Percentiles rank a stretch among this genome's conserved stretches.
phyloP scores from a whole-genome alignment of 1,284 basidiomycete genomes.

The Fomitopsis palustris region DNA sequence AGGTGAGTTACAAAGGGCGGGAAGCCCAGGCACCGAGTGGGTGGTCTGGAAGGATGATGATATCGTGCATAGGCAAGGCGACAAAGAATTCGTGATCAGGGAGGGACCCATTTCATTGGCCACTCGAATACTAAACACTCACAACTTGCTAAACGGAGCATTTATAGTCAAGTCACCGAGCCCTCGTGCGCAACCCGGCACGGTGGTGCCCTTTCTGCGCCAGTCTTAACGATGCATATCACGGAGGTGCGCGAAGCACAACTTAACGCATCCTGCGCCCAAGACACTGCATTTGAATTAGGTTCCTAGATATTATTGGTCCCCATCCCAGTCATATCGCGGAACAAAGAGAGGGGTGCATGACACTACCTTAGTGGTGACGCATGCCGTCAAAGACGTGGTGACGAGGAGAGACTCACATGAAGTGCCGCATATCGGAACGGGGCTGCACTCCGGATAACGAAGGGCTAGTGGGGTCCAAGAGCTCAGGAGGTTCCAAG shows the following conservation, averaged over 20 bases:
- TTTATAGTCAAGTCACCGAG: not conserved
- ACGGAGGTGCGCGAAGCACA: not conserved
- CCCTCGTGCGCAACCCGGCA: not conserved
- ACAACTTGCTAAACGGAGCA: not conserved
- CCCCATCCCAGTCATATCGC: not conserved
- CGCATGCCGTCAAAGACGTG: not conserved
- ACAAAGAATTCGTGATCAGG: not conserved
- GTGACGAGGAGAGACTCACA: not conserved
- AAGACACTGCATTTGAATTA: not conserved
- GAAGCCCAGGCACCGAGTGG: too few species aligned
- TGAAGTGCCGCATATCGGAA: not conserved
- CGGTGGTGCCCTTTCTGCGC: not conserved
- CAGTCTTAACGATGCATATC: not conserved
- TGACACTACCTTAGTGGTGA: not conserved
- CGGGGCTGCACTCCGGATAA: not conserved
- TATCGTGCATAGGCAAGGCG: too few species aligned
- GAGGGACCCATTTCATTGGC: not conserved
- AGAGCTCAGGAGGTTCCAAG: too few species aligned
- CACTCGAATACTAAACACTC: not conserved
- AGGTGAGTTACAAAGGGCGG: too few species aligned
- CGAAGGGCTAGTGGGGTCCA: not conserved
- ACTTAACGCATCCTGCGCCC: not conserved
- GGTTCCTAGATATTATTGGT: not conserved
- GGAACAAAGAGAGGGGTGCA: not conserved
- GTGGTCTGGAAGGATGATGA: too few species aligned